Percentiles rank a stretch among this genome's conserved stretches.
These are phyloP conservation scores for Sphenostylis stenocarpa DNA, from an alignment of 306 rosid genomes.

Conservation along the genomic window DNA sequence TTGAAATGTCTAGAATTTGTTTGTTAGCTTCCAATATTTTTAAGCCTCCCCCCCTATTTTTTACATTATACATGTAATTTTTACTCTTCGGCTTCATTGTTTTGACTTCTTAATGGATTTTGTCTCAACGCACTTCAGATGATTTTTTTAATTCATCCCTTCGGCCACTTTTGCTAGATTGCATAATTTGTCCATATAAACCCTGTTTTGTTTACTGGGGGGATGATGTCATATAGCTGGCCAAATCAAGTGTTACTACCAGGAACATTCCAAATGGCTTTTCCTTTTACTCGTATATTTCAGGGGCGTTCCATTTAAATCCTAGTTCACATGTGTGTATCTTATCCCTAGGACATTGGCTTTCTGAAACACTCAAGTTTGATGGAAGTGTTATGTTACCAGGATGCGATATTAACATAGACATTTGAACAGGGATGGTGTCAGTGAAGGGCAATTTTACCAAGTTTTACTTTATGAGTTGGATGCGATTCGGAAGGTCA, in stretches of 20 bases:
- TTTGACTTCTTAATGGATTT: background rate
- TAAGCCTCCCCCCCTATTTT: too few relatives aligned
- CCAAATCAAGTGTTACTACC: background rate
- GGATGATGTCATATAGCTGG: background rate
- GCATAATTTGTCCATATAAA: background rate
- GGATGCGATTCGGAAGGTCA: constrained; percentile 91
- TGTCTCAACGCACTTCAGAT: background rate
- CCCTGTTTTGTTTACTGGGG: background rate
- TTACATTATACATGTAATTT: too few relatives aligned
- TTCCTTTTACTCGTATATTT: background rate
- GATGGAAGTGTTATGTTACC: background rate
- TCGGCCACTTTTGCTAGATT: background rate
- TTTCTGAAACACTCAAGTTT: background rate
- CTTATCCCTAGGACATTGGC: background rate
- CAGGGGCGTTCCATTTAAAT: background rate
- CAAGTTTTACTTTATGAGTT: constrained; percentile 88
- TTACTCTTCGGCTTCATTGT: background rate
- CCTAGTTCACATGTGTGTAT: background rate
- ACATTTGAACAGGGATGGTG: constrained; percentile 78
- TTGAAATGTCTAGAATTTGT: background rate
- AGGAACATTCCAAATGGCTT: background rate
- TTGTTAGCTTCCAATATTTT: background rate
- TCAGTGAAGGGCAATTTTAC: constrained; percentile 93
- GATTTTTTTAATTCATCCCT: background rate
- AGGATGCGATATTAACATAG: background rate